Percentiles rank a stretch among this genome's conserved stretches.
phyloP scores from a whole-genome alignment of 306 rosid genomes.

The Vigna radiata region DNA sequence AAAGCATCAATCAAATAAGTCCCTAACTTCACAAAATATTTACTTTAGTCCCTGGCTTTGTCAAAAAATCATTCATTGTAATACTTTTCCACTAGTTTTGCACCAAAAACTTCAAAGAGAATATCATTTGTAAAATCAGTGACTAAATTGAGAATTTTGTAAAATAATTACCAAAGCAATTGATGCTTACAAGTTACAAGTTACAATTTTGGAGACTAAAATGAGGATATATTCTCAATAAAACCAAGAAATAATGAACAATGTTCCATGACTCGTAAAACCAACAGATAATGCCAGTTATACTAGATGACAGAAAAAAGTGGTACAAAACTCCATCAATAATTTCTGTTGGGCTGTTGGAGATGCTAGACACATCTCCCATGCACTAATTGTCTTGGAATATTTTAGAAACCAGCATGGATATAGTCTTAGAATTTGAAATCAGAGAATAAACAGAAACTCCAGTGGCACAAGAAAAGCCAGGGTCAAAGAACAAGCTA shows the following conservation, averaged over 20 bases:
- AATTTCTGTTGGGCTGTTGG: background rate
- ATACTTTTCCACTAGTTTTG: background rate
- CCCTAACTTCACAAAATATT: background rate
- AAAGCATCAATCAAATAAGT: background rate
- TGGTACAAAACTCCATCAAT: conserved; percentile 1
- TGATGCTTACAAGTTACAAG: background rate
- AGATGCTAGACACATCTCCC: conserved; percentile 11
- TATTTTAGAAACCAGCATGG: conserved; percentile 6
- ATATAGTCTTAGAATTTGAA: background rate
- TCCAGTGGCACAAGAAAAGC: conserved; percentile 21
- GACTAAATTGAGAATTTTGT: background rate
- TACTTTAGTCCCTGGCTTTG: background rate
- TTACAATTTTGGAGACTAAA: background rate
- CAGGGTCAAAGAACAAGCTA: conserved; percentile 26
- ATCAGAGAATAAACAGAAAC: background rate
- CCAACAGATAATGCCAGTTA: conserved; percentile 14
- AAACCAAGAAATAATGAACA: conserved; percentile 14
- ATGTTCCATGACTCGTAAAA: conserved; percentile 1
- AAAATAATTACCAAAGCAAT: background rate
- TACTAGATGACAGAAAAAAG: conserved; percentile 19
- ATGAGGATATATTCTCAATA: background rate
- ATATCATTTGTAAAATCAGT: background rate
- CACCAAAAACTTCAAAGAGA: background rate
- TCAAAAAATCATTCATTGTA: background rate
- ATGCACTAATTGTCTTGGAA: background rate